Percentiles rank a stretch among this genome's conserved stretches.
phyloP scores from a whole-genome alignment of 805 yeast genomes.

The Candida dajiaensis region DNA sequence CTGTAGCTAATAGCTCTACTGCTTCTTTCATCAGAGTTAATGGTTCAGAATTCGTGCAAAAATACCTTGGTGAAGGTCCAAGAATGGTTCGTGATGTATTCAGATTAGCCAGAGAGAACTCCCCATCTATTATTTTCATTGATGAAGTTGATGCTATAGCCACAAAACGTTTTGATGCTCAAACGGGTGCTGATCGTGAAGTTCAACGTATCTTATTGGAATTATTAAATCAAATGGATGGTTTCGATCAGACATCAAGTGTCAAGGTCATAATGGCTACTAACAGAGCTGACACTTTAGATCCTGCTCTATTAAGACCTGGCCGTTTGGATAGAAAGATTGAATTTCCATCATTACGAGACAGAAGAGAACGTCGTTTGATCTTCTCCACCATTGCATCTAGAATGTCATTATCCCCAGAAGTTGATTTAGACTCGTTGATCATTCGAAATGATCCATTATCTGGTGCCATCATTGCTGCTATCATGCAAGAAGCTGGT shows the following conservation, averaged over 20 bases:
- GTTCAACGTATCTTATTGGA: conserved; percentile 97
- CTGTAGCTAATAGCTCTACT: conserved; percentile 94
- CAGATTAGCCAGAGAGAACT: conserved; percentile 93
- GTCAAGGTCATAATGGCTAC: conserved; percentile 99
- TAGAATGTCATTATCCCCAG: conserved; percentile 98
- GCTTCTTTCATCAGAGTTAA: conserved; percentile 95
- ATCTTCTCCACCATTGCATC: conserved; percentile 93
- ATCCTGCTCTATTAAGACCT: conserved; percentile 96
- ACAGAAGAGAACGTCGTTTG: conserved; percentile 95
- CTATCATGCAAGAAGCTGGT: conserved; percentile 99
- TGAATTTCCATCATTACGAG: conserved; percentile 93
- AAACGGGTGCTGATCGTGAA: conserved; percentile 99
- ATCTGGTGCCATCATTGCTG: conserved; percentile 97
- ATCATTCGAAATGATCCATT: conserved; percentile 94
- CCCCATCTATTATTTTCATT: conserved; percentile 94
- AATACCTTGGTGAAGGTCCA: conserved; percentile 98
- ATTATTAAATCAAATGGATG: conserved; percentile 97
- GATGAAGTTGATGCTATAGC: conserved; percentile 99
- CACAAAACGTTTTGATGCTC: conserved; percentile 98
- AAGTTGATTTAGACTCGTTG: conserved; percentile 90
- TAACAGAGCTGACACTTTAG: conserved; percentile 97
- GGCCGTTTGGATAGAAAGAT: conserved; percentile 98
- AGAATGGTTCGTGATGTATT: conserved; percentile 99
- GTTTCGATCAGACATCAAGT: conserved; percentile 91
- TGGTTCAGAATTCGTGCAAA: conserved; percentile 97